Evolutionary conservation across 805 yeast genomes (phyloP).

Genomic region (Candida cerambycidarum): DNA sequence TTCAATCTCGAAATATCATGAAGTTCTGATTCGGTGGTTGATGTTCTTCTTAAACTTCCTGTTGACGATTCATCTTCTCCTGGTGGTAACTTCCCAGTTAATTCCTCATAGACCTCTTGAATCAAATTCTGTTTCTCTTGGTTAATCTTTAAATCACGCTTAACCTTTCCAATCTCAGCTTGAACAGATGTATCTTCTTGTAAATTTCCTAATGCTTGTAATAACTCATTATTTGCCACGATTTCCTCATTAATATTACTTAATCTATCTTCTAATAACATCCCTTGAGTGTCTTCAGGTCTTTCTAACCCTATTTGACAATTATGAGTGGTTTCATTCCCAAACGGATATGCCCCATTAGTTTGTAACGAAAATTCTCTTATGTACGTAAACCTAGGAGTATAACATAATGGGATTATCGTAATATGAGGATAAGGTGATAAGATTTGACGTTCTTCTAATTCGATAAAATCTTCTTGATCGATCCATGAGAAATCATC

Average conservation of each 20-base stretch:
- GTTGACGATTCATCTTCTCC: constrained; percentile 7
- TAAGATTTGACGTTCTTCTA: constrained; percentile 50
- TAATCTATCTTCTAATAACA: constrained; percentile 33
- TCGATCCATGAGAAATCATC: constrained; percentile 63
- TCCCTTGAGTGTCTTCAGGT: constrained; percentile 56
- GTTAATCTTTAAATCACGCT: constrained; percentile 11
- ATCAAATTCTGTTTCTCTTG: constrained; percentile 27
- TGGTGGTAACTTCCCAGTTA: constrained; percentile 15
- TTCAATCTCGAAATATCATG: constrained; percentile 13
- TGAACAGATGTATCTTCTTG: constrained; percentile 6
- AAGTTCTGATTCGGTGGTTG: no score
- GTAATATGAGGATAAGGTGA: constrained; percentile 43
- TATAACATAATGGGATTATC: constrained; percentile 46
- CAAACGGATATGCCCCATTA: constrained; percentile 56
- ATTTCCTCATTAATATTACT: constrained; percentile 27
- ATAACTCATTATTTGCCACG: constrained; percentile 21
- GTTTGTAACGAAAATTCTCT: constrained; percentile 49
- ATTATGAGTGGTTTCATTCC: constrained; percentile 59
- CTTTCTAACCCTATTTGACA: constrained; percentile 57
- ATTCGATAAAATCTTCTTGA: constrained; percentile 70
- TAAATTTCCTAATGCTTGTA: constrained; percentile 19
- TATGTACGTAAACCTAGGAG: constrained; percentile 63
- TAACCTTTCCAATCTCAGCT: constrained; percentile 9
- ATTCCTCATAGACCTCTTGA: constrained; percentile 22
- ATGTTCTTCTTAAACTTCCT: neutral